phyloP scores from a whole-genome alignment of 768 basidiomycete genomes.

The Symmetrospora coprosmae region DNA sequence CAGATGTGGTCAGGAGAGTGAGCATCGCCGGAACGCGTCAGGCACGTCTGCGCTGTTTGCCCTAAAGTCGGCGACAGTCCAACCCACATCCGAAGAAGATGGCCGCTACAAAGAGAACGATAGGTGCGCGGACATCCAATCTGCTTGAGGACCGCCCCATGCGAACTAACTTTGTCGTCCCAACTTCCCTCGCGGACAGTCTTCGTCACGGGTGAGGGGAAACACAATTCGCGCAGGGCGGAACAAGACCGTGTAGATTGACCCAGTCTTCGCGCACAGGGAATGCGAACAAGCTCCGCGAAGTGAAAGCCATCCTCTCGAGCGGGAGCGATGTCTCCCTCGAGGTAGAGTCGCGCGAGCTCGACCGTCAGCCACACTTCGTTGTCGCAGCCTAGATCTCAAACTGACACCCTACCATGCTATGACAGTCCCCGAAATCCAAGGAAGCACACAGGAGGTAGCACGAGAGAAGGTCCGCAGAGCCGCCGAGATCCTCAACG shows the following conservation, averaged over 20 bases:
- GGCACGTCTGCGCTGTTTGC: neutral
- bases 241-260: neutral
- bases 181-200: neutral
- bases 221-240: neutral
- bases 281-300: constrained; percentile 16
- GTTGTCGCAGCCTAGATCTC: no score
- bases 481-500: constrained; percentile 58
- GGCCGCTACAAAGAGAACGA: neutral
- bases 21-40: neutral
- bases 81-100: neutral
- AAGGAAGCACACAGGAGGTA: constrained; percentile 82
- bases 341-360: constrained; percentile 1
- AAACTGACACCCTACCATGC: no score
- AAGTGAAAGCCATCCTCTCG: constrained; percentile 4
- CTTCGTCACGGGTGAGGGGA: neutral
- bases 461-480: constrained; percentile 70
- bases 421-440: constrained; percentile 69
- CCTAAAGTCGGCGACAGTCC: neutral
- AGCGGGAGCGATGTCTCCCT: neutral
- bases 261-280: neutral
- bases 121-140: neutral
- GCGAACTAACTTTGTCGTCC: neutral
- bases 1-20: neutral
- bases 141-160: neutral
- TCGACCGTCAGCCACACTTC: constrained; percentile 16